phyloP scores from a whole-genome alignment of 1,284 basidiomycete genomes.

The Kalmanozyma brasiliensis region DNA sequence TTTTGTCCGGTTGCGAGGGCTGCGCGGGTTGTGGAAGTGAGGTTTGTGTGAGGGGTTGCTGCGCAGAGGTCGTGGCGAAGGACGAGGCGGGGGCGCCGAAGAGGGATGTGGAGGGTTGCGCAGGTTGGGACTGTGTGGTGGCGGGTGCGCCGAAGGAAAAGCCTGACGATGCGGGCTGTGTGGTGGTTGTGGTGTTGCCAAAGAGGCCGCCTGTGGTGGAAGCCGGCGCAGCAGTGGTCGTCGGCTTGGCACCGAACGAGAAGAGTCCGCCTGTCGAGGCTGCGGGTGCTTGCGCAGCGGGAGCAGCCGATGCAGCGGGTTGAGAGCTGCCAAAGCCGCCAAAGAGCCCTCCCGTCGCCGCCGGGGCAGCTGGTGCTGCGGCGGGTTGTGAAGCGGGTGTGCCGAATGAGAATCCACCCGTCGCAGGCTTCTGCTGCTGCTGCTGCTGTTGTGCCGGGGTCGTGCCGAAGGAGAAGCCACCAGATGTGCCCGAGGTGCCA shows the following conservation, averaged over 20 bases:
- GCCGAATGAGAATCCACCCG: constrained; percentile 53
- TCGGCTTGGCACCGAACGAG: constrained; percentile 36
- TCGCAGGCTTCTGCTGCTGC: constrained; percentile 45
- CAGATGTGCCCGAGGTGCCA: constrained; percentile 30
- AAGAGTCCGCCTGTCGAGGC: constrained; percentile 24
- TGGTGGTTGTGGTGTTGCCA: constrained; percentile 23
- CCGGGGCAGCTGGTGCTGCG: constrained; percentile 15
- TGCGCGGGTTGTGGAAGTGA: constrained; percentile 21
- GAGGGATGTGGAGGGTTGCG: constrained; percentile 30
- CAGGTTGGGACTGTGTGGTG: constrained; percentile 16
- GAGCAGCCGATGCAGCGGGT: constrained; percentile 22
- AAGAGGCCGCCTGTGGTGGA: constrained; percentile 35
- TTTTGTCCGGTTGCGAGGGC: constrained; percentile 43
- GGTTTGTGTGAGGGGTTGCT: constrained; percentile 27
- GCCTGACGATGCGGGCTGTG: constrained; percentile 21
- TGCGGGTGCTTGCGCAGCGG: constrained; percentile 25
- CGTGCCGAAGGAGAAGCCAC: constrained; percentile 48
- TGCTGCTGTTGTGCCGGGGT: constrained; percentile 52
- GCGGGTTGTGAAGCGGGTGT: constrained; percentile 32
- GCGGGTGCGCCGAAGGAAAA: constrained; percentile 33
- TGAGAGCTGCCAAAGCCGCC: constrained; percentile 30
- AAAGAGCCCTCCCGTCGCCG: constrained; percentile 31
- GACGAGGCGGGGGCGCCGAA: constrained; percentile 34
- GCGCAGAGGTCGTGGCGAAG: constrained; percentile 24
- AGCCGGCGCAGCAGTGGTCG: constrained; percentile 12